A percentile compares a stretch with the other conserved stretches of the same genome.
Evolutionary conservation across 1,284 basidiomycete genomes (phyloP).

Genomic region (Malassezia arunalokei): DNA sequence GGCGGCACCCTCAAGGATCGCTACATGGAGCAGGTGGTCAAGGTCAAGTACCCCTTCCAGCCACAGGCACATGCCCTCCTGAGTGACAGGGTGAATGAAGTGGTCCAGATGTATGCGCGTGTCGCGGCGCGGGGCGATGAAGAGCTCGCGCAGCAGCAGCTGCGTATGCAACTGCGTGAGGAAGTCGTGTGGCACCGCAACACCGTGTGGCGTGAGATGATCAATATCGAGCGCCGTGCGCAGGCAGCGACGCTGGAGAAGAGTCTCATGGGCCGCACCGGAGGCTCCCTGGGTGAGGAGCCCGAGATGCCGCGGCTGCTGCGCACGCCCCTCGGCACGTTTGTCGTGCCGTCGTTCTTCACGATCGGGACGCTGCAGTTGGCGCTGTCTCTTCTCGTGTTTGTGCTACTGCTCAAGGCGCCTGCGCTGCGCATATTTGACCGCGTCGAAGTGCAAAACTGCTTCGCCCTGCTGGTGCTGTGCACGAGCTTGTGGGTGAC

Average conservation of each 20-base stretch:
- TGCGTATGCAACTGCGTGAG: constrained; percentile 77
- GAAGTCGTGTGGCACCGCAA: constrained; percentile 82
- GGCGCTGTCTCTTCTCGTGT: constrained; percentile 28
- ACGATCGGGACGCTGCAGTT: constrained; percentile 40
- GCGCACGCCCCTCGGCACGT: constrained; percentile 26
- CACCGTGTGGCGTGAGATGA: constrained; percentile 96
- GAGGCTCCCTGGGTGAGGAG: constrained; percentile 9
- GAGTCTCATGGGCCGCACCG: constrained; percentile 25
- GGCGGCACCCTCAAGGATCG: constrained; percentile 69
- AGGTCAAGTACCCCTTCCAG: constrained; percentile 33
- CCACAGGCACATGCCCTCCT: constrained; percentile 55
- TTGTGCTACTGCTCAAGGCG: constrained; percentile 36
- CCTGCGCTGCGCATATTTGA: constrained; percentile 48
- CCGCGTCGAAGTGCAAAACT: constrained; percentile 69
- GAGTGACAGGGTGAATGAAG: constrained; percentile 54
- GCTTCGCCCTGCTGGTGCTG: constrained; percentile 77
- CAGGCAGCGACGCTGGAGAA: constrained; percentile 42
- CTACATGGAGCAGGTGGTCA: constrained; percentile 66
- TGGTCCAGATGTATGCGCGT: constrained; percentile 69
- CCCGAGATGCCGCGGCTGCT: constrained; percentile 5
- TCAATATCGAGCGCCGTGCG: constrained; percentile 61
- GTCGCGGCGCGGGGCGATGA: constrained; percentile 71
- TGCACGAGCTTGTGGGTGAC: constrained; percentile 93
- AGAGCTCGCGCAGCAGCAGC: constrained; percentile 62
- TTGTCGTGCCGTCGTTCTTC: constrained; percentile 30